Conservation (phyloP, 148 eudicot species). For the Suaeda aralocaspica region DNA sequence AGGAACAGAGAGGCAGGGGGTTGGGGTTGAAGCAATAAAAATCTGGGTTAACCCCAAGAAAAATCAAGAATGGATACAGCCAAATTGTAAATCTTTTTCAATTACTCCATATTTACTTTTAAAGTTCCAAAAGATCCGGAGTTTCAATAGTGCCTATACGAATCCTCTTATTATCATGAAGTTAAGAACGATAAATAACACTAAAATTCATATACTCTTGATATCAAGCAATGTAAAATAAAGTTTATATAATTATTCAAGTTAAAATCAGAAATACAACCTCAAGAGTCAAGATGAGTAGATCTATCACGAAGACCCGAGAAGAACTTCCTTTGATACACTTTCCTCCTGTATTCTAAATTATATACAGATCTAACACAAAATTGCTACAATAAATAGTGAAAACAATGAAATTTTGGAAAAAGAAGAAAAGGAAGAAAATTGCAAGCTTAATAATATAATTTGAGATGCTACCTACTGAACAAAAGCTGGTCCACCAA, state of each 20-base stretch:
- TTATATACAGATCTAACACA: background rate
- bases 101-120: too few relatives aligned
- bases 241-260: background rate
- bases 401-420: too few relatives aligned
- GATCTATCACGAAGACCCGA: background rate
- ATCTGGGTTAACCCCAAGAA: too few relatives aligned
- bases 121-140: too few relatives aligned
- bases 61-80: too few relatives aligned
- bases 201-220: too few relatives aligned
- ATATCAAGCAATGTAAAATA: background rate
- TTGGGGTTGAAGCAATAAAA: too few relatives aligned
- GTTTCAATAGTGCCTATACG: background rate
- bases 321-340: background rate
- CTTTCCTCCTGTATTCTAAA: background rate
- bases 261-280: too few relatives aligned
- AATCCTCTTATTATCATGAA: too few relatives aligned
- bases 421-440: background rate
- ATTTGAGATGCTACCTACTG: constrained; percentile 16
- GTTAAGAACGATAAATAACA: too few relatives aligned
- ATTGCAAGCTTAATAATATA: background rate
- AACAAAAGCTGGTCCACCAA: constrained; percentile 30
- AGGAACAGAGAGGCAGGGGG: too few relatives aligned
- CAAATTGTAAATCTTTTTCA: too few relatives aligned
- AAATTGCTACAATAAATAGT: background rate
- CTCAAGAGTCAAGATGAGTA: background rate